Conservation (phyloP, 371 early-diverging fungal genomes). For the Batrachochytrium dendrobatidis region DNA sequence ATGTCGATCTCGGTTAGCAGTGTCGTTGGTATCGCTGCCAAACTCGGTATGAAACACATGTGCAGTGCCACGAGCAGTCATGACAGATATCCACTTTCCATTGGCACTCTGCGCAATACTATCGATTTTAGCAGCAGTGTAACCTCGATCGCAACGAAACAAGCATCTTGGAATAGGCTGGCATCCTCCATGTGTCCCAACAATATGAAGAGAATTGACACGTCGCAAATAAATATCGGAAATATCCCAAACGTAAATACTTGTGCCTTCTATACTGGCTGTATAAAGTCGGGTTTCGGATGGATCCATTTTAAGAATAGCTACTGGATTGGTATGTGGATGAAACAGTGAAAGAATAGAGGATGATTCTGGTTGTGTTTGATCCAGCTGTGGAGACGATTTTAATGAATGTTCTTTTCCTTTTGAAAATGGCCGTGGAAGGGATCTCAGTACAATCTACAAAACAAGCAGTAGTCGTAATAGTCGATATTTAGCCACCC, state of each 20-base stretch:
- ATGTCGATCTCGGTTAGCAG: too few species aligned
- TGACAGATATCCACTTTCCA: slow-evolving; percentile 70
- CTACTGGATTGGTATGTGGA: slow-evolving; percentile 65
- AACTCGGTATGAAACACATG: slow-evolving; percentile 35
- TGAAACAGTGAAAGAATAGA: slow-evolving; percentile 63
- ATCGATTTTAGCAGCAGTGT: slow-evolving; percentile 68
- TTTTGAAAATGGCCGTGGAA: too few species aligned
- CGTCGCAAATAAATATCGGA: slow-evolving; percentile 14
- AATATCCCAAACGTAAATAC: slow-evolving; percentile 61
- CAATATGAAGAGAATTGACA: neutral
- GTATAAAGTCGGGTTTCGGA: slow-evolving; percentile 65
- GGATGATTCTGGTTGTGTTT: too few species aligned
- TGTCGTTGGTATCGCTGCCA: too few species aligned
- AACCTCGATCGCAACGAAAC: slow-evolving; percentile 68
- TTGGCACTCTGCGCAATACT: slow-evolving; percentile 64
- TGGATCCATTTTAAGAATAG: slow-evolving; percentile 55
- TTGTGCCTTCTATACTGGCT: slow-evolving; percentile 65
- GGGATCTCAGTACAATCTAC: neutral
- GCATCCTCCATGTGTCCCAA: neutral
- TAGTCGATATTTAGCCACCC: neutral
- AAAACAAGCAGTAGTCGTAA: neutral
- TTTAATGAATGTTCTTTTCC: too few species aligned
- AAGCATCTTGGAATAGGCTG: slow-evolving; percentile 33
- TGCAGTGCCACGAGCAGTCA: slow-evolving; percentile 71
- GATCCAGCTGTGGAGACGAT: too few species aligned